Evolutionary conservation across 176 grass and related monocot genomes (phyloP), one percentile per base, ranked within the genome.

Genomic region (Tillandsia fasciculata): DNA sequence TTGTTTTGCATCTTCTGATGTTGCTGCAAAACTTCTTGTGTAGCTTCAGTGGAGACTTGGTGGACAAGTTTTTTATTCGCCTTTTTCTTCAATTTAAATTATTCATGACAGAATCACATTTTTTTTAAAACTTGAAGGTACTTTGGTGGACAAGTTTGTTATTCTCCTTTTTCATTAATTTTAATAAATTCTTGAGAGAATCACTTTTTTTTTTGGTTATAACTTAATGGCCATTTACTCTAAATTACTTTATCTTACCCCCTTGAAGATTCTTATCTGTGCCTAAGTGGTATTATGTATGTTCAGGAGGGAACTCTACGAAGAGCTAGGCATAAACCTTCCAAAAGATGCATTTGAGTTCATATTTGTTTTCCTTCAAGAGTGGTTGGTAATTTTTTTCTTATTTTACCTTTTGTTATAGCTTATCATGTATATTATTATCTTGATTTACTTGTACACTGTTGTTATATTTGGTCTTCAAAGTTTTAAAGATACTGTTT

Each of bases 251-350:
- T 42, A 42, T 7, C 5, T 42, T 42, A 42, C 3, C 33, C 5
- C 33, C 7, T 42, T 42, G 33, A 42, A 42, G 33, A 7, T 42
- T 59, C 8, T 17, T 59, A 59, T 59, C 14, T 59, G 20, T 59
- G 54, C 9, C 51, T 83, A 67, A 77, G 28, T 51, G 68, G 0
- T 28, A 15, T 12, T 49, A 64, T 52, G 17, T 51, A 14, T 74
- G 76, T 73, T 77, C 77, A 96, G 92, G 89, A 89, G 92, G 86
- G 92, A 96, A 53, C 83, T 96, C 26, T 53, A 85, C 26, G 92
- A 96, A 89, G 92, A 96, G 59, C 79, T 92, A 74, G 93, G 93
- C 76, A 83, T 92, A 85, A 88, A 73, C 48, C 93, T 96, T 74
- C 88, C 93, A 70, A 33, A 81, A n/a, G 81, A 90, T 81, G 88